Evolutionary conservation across 208 protist genomes (phyloP).

Genomic region (Acanthamoeba sp.): DNA sequence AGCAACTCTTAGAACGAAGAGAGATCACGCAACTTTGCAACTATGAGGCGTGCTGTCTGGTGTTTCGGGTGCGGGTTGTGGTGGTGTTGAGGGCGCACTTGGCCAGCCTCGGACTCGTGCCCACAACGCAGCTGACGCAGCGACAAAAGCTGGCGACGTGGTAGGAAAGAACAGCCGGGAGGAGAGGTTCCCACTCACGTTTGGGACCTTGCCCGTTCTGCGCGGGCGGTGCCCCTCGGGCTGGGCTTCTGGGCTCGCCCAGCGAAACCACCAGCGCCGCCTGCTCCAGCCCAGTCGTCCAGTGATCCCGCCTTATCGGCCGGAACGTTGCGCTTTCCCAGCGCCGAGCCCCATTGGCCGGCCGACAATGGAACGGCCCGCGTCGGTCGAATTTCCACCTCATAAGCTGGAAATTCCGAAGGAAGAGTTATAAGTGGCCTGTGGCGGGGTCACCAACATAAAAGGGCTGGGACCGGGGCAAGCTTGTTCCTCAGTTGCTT

Average conservation of each 20-base stretch:
- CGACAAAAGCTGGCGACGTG: no score
- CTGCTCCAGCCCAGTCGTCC: not conserved
- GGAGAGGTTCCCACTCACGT: no score
- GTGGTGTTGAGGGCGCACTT: no score
- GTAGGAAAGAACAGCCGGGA: no score
- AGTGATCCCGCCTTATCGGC: constrained; percentile 21
- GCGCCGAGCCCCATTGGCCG: not conserved
- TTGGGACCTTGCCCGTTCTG: no score
- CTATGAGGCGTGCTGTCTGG: not conserved
- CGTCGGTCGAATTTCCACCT: not conserved
- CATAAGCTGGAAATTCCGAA: not conserved
- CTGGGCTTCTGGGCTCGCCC: no score
- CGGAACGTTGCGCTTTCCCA: constrained; percentile 1
- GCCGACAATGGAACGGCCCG: not conserved
- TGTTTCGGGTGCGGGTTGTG: not conserved
- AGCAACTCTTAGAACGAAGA: no score
- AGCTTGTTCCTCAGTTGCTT: not conserved
- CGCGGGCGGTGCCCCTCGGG: no score
- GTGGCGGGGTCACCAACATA: not conserved
- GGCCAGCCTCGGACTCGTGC: no score
- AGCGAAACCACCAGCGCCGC: no score
- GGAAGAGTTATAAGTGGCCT: not conserved
- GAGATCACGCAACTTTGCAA: no score
- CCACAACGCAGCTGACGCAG: no score
- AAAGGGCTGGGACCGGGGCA: not conserved